Conservation (phyloP, 2,329 filamentous ascomycete species). For the Nemania sp. region DNA sequence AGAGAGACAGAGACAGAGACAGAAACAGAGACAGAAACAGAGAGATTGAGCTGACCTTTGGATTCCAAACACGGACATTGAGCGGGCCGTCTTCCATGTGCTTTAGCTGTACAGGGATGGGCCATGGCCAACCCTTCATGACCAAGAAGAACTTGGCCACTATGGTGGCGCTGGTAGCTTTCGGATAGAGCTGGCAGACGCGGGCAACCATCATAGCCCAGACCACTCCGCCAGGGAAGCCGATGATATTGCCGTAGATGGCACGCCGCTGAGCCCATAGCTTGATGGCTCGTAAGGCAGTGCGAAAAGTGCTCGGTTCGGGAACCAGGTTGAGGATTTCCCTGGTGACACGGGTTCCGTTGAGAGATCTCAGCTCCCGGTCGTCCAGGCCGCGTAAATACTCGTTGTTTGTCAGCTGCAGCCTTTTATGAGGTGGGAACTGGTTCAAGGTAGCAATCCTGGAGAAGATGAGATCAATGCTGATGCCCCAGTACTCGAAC, state of each 20-base stretch:
- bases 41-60: conserved; percentile 56
- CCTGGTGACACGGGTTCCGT: conserved; percentile 92
- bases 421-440: conserved; percentile 67
- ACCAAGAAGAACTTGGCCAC: conserved; percentile 94
- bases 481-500: conserved; percentile 87
- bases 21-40: too few species aligned
- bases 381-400: conserved; percentile 86
- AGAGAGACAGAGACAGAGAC: background rate
- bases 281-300: conserved; percentile 90
- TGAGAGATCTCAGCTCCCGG: conserved; percentile 83
- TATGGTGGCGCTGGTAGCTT: conserved; percentile 84
- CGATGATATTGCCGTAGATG: conserved; percentile 95
- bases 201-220: conserved; percentile 98
- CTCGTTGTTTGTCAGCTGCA: conserved; percentile 81
- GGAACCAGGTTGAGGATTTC: conserved; percentile 90
- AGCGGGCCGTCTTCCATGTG: conserved; percentile 80
- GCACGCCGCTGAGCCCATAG: conserved; percentile 92
- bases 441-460: conserved; percentile 71
- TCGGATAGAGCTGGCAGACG: conserved; percentile 94
- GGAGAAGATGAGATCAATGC: conserved; percentile 92
- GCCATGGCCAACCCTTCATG: conserved; percentile 91
- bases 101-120: conserved; percentile 89
- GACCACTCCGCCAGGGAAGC: conserved; percentile 93
- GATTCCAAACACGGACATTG: conserved; percentile 91
- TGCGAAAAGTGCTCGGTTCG: conserved; percentile 84